Evolutionary conservation across 1,139 yeast genomes (phyloP).

Genomic region (Ogataea hybrid): DNA sequence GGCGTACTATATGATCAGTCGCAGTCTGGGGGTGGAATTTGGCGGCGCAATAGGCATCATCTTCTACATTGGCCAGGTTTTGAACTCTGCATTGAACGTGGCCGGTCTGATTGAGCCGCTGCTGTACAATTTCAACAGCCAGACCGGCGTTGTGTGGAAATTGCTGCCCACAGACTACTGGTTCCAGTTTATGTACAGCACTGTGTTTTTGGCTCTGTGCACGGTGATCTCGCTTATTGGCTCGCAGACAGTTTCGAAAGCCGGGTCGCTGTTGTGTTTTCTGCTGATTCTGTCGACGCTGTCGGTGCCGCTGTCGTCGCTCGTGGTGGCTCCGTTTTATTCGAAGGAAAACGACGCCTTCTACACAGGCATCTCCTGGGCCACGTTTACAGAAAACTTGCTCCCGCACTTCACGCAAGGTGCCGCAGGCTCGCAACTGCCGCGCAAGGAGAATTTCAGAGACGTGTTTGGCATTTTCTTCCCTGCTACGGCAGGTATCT

Average conservation of each 20-base stretch:
- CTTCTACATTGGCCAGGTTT: slow-evolving; percentile 72
- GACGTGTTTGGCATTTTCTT: slow-evolving; percentile 91
- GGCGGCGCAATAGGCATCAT: slow-evolving; percentile 83
- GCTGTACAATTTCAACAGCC: slow-evolving; percentile 59
- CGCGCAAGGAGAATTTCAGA: slow-evolving; percentile 69
- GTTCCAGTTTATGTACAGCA: slow-evolving; percentile 49
- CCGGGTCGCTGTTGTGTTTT: slow-evolving; percentile 74
- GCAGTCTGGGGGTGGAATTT: slow-evolving; percentile 79
- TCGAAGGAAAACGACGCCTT: slow-evolving; percentile 45
- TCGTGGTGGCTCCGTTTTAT: slow-evolving; percentile 61
- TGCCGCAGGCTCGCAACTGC: slow-evolving; percentile 84
- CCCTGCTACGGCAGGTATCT: slow-evolving; percentile 97
- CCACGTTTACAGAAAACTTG: slow-evolving; percentile 61
- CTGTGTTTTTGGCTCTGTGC: slow-evolving; percentile 62
- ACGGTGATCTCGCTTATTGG: slow-evolving; percentile 81
- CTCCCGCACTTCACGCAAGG: slow-evolving; percentile 80
- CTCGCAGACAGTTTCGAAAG: slow-evolving; percentile 75
- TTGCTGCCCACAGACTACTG: slow-evolving; percentile 57
- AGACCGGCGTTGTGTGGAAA: slow-evolving; percentile 54
- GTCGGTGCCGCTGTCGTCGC: slow-evolving; percentile 76
- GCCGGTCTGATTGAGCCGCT: slow-evolving; percentile 79
- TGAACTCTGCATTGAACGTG: slow-evolving; percentile 74
- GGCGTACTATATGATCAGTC: slow-evolving; percentile 77
- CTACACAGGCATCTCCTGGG: slow-evolving; percentile 75
- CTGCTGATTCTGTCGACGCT: slow-evolving; percentile 69